These are phyloP conservation scores for Artemisia annua DNA, from an alignment of 129 eudicot species.

Conservation along the genomic window DNA sequence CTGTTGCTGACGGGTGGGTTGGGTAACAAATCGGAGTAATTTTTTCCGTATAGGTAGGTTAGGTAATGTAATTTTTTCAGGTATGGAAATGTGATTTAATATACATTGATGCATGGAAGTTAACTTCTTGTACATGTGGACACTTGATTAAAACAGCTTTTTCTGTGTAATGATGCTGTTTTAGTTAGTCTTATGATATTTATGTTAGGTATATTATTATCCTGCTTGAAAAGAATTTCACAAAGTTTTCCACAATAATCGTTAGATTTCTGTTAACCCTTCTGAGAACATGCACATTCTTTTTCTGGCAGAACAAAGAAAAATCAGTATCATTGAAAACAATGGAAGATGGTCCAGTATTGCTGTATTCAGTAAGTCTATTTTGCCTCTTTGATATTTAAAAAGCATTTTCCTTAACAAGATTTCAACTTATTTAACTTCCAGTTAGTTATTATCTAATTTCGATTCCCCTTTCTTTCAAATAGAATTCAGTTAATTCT, in stretches of 20 bases:
- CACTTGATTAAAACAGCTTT: no score
- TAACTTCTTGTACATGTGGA: no score
- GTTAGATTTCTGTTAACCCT: no score
- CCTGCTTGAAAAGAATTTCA: neutral
- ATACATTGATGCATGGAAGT: no score
- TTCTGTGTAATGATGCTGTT: no score
- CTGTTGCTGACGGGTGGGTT: no score
- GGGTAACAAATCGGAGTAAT: no score
- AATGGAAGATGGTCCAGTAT: slow-evolving; percentile 96
- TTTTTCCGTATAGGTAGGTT: no score
- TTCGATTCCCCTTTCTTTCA: slow-evolving; percentile 13
- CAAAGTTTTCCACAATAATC: no score
- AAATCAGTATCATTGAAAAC: slow-evolving; percentile 83
- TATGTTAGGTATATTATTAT: neutral
- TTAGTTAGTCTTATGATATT: neutral
- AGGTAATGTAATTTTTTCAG: no score
- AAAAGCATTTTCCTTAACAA: neutral
- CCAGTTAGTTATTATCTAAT: neutral
- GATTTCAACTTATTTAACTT: neutral
- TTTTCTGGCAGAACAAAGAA: slow-evolving; percentile 72
- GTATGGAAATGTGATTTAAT: no score
- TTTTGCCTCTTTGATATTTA: slow-evolving; percentile 11
- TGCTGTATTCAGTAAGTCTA: slow-evolving; percentile 71
- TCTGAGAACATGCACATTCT: neutral
- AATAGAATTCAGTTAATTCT: slow-evolving; percentile 84